Percentiles rank a stretch among this genome's conserved stretches.
phyloP scores from a whole-genome alignment of 2,329 filamentous ascomycete species.

The Fusarium pseudocircinatum region DNA sequence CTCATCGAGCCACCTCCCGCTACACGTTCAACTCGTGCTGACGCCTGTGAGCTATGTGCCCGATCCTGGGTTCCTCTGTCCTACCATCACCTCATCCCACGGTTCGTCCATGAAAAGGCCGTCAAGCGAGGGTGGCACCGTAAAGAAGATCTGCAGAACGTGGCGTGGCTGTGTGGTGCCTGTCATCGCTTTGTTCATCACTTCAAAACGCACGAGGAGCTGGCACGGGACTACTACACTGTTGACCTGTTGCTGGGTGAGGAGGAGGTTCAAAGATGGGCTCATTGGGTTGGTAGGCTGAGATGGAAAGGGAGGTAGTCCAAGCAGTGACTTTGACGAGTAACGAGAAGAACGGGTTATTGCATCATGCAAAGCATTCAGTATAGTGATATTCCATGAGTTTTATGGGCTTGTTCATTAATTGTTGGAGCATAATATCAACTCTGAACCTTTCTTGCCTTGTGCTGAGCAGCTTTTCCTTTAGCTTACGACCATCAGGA shows the following conservation, averaged over 20 bases:
- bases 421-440: not conserved
- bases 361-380: not conserved
- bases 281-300: conserved; percentile 75
- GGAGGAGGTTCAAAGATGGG: conserved; percentile 77
- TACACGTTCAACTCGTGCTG: conserved; percentile 64
- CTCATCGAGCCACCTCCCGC: conserved; percentile 71
- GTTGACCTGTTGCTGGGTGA: conserved; percentile 75
- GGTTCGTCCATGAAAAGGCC: conserved; percentile 77
- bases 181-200: conserved; percentile 87
- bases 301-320: conserved; percentile 71
- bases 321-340: not conserved
- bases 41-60: conserved; percentile 79
- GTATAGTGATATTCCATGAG: not conserved
- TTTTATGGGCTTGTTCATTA: not conserved
- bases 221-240: conserved; percentile 77
- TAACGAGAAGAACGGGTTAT: not conserved
- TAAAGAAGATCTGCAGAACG: conserved; percentile 78
- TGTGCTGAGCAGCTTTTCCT: no score
- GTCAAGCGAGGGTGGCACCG: conserved; percentile 83
- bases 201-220: conserved; percentile 78
- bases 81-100: conserved; percentile 89
- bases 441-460: not conserved
- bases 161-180: conserved; percentile 86
- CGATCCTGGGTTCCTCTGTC: conserved; percentile 79
- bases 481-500: not conserved